Base-by-base conservation (phyloP, 768 basidiomycete genomes). In the Cystoderma amianthinum region DNA sequence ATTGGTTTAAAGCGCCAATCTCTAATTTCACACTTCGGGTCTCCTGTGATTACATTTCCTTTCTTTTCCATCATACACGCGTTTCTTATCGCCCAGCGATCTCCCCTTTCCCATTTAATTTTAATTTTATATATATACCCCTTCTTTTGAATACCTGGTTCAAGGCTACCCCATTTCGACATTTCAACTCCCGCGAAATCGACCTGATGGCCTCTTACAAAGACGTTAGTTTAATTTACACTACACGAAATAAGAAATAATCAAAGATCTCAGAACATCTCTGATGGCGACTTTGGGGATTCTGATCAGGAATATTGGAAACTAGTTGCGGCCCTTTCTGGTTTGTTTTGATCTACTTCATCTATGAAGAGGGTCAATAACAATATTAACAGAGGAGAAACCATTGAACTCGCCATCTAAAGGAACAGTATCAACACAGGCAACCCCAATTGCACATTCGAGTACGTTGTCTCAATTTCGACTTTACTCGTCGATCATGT, bases 61-160 rank as follows among this genome's bases (percentile, higher is more conserved):
- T n/a, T n/a, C n/a, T n/a, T n/a, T n/a, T n/a, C n/a, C n/a, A n/a
- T 7, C 25, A 28, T 28, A 28, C 46, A 44, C 45, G 45, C 34
- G 39, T 16, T 38, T 46, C 9, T 48, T 48, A 48, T 53, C 48
- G 18, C 6, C 12, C 5, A 43, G 32, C 32, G 30, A 34, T 21
- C 39, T 43, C 23, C 23, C 33, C 21, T 20, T 24, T 15, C 34
- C 22, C 30, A 30, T 36, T 33, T 28, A 11, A 22, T 44, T 15
- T 20, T 20, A 10, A 23, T 18, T 32, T 16, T 36, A 17, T 40
- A 45, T 32, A 43, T 44, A 53, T 48, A 50, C 48, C 49, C 41
- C 44, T 32, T 46, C 45, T 36, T 39, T 51, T 48, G 43, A 39
- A 46, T 41, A 41, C 45, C 41, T 28, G 7, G 25, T 28, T 28